Evolutionary conservation across 2,329 filamentous ascomycete genomes (phyloP), one percentile per base, ranked within the genome.

Genomic region (Xylariaceae sp.): DNA sequence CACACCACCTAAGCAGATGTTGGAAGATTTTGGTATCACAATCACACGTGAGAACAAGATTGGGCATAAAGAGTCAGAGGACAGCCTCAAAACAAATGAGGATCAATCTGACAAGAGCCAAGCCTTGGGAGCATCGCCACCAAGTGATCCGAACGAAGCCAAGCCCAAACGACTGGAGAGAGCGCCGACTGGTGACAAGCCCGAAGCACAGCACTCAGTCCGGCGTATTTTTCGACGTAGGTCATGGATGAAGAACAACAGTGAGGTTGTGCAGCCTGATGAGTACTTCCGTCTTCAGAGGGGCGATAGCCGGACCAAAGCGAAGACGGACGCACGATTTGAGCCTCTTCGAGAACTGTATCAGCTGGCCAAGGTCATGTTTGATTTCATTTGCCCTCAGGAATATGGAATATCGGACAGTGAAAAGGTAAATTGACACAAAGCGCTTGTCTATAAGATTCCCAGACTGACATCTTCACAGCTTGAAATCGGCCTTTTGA

Each of bases 381-480:
- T 98, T 61, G 93, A 98, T 67, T 98, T 96, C 64, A 95, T 98
- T 59, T 95, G 93, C 44, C 93, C 93, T 1, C 93, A 98, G 61
- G 93, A 98, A 67, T 98, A 98, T 62, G 93, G 93, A 43, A 98
- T 98, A 55, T 89, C 87, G 4, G 87, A 96, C 61, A 85, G 83
- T 48, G 93, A 98, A 69, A 98, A 98, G 63, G 67, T 69, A 50
- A 55, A 62, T 47, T n/a, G n/a, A n/a, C n/a, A n/a, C n/a, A n/a
- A n/a, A n/a, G n/a, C n/a, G n/a, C n/a, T n/a, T n/a, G n/a, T n/a
- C n/a, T n/a, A n/a, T n/a, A n/a, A n/a, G n/a, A n/a, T n/a, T n/a
- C n/a, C n/a, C n/a, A n/a, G n/a, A n/a, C n/a, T n/a, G n/a, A n/a
- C n/a, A n/a, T n/a, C n/a, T n/a, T n/a, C 38, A 22, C 47, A 70